These are phyloP conservation scores for Ogataea polymorpha DNA, from an alignment of 805 yeast genomes.

Conservation along the genomic window DNA sequence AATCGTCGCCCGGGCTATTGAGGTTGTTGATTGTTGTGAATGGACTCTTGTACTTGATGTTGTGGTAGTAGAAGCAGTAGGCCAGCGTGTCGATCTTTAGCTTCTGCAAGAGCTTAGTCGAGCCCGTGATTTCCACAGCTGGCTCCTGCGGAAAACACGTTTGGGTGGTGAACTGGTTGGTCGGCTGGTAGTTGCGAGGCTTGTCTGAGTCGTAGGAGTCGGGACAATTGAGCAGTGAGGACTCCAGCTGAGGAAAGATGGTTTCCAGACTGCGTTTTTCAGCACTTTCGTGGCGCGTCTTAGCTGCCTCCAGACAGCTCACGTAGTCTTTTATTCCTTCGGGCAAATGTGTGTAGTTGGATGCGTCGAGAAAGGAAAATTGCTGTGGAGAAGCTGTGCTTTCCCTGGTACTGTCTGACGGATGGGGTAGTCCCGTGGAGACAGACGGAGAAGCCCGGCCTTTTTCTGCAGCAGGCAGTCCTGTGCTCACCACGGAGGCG, in stretches of 20 bases:
- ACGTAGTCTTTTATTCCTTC: constrained; percentile 25
- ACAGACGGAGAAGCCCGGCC: constrained; percentile 12
- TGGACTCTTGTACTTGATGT: constrained; percentile 25
- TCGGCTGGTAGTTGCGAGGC: constrained; percentile 71
- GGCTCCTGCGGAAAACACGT: constrained; percentile 88
- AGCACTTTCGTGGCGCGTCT: constrained; percentile 47
- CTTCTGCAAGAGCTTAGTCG: constrained; percentile 58
- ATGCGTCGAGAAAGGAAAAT: constrained; percentile 21
- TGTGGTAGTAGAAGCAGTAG: constrained; percentile 85
- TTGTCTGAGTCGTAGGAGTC: constrained; percentile 88
- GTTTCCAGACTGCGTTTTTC: constrained; percentile 42
- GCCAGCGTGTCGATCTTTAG: constrained; percentile 86
- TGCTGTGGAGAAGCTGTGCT: constrained; percentile 16
- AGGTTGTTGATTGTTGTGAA: constrained; percentile 23
- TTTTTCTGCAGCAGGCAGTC: constrained; percentile 8
- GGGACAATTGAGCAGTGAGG: constrained; percentile 84
- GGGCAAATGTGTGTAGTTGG: constrained; percentile 27
- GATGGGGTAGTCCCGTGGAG: constrained; percentile 5
- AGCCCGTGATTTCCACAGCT: constrained; percentile 59
- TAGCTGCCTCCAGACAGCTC: constrained; percentile 31
- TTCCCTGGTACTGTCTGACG: constrained; percentile 13
- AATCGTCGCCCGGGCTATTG: constrained; percentile 41
- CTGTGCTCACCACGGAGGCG: constrained; percentile 28
- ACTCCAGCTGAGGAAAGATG: constrained; percentile 61
- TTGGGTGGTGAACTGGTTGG: constrained; percentile 84